Evolutionary conservation across 2,329 filamentous ascomycete genomes (phyloP).

Genomic region (Thielaviopsis euricoi): DNA sequence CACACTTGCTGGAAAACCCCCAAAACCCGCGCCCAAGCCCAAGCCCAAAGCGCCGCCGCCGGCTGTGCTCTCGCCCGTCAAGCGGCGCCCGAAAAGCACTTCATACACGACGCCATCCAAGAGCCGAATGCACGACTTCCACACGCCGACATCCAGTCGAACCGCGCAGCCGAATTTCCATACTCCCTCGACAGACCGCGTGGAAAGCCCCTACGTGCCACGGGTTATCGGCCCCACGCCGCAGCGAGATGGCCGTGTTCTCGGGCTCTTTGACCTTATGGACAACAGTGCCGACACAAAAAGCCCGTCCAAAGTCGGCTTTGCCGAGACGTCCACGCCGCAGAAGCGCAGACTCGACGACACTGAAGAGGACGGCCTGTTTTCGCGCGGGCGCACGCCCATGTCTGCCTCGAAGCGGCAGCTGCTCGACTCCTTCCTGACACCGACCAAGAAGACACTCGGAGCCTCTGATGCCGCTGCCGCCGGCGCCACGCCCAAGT

Average conservation of each 20-base stretch:
- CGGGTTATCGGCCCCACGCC: slow-evolving; percentile 61
- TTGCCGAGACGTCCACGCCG: slow-evolving; percentile 22
- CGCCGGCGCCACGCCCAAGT: slow-evolving; percentile 28
- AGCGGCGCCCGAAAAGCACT: slow-evolving; percentile 20
- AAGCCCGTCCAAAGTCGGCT: slow-evolving; percentile 4
- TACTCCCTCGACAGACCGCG: slow-evolving; percentile 40
- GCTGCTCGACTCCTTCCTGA: slow-evolving; percentile 46
- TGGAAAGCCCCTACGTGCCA: slow-evolving; percentile 33
- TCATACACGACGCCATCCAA: slow-evolving; percentile 31
- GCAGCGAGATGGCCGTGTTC: slow-evolving; percentile 58
- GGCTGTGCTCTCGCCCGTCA: slow-evolving; percentile 31
- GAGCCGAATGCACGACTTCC: slow-evolving; percentile 11
- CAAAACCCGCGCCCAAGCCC: slow-evolving; percentile 20
- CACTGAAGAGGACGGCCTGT: slow-evolving; percentile 14
- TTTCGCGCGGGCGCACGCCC: slow-evolving; percentile 30
- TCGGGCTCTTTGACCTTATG: slow-evolving; percentile 62
- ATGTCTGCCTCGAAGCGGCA: slow-evolving; percentile 42
- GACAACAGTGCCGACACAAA: slow-evolving; percentile 29
- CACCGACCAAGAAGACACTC: slow-evolving; percentile 39
- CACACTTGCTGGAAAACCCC: slow-evolving; percentile 35
- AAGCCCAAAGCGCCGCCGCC: slow-evolving; percentile 18
- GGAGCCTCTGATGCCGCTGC: slow-evolving; percentile 18
- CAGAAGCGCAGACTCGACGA: slow-evolving; percentile 23
- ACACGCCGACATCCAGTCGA: slow-evolving; percentile 19
- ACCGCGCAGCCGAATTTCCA: slow-evolving; percentile 24